Base-by-base conservation (phyloP, 495 filamentous ascomycete genomes). In the Daldinia concentrica region DNA sequence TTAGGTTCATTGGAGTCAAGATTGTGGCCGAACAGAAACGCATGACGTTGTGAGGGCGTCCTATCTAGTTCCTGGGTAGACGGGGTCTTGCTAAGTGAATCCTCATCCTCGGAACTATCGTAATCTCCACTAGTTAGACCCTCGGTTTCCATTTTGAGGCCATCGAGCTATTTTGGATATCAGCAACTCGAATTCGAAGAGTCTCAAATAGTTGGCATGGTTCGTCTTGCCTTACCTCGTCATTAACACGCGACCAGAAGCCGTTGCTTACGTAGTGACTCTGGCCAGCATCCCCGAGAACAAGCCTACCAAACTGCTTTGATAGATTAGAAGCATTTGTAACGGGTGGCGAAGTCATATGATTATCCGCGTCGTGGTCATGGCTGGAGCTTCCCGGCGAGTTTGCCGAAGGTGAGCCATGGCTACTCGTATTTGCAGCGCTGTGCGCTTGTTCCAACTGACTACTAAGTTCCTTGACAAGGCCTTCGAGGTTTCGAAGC, bases 391-490 rank as follows among this genome's bases (percentile, higher is more conserved):
- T 65, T 15, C 50, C 68, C 4, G 64, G 62, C 11, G 74, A 73
- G 32, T 68, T 68, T 26, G 57, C 68, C 4, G 52, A 58, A 17
- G 72, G 58, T 15, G 69, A 39, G 29, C 43, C 56, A 24, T 55
- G 68, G 67, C 58, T 37, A 51, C 45, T 50, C 15, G 15, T 8
- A 11, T 26, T 19, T 14, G 57, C 24, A 45, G 57, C 61, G 37
- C 74, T 69, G 37, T 77, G 71, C 1, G 80, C 80, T 62, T 85
- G 80, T 59, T 84, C 83, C 5, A 86, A 74, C 72, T 87, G 83
- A 11, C 76, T 73, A n/a, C 80, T 84, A 36, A 89, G 75, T n/a
- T 86, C 84, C 62, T 83, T 85, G 22, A 90, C 86, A 7, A 90
- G 81, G 7, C 67, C 76, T 71, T 90, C 87, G 9, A 89, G 83